Evolutionary conservation across 2,329 filamentous ascomycete genomes (phyloP).

Genomic region (Chlorencoelia australis): DNA sequence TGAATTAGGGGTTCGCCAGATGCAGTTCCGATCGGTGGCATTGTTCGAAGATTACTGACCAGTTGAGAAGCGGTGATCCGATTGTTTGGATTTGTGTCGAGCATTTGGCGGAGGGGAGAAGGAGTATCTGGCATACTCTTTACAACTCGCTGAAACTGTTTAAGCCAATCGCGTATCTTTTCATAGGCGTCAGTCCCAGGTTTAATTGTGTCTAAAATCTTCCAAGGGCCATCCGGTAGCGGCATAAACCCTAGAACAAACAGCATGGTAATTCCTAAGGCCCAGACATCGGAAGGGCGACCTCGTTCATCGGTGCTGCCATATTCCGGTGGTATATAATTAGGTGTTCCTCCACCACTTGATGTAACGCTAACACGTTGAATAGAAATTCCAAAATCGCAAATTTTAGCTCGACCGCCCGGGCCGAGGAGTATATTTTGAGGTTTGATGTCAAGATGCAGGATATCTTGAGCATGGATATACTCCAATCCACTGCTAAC

Average conservation of each 20-base stretch:
- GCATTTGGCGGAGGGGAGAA: not conserved
- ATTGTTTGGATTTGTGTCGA: constrained; percentile 2
- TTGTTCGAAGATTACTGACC: too few relatives aligned
- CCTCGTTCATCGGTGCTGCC: constrained; percentile 3
- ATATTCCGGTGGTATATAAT: constrained; percentile 10
- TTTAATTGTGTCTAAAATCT: not conserved
- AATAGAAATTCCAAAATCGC: constrained; percentile 9
- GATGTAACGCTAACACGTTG: constrained; percentile 1
- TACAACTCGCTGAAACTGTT: not conserved
- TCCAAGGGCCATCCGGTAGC: not conserved
- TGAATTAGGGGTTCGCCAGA: too few relatives aligned
- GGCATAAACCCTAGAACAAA: not conserved
- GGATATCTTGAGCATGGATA: constrained; percentile 4
- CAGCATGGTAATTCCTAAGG: constrained; percentile 4
- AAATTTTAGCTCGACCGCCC: constrained; percentile 7
- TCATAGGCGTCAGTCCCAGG: too few relatives aligned
- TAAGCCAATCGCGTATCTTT: not conserved
- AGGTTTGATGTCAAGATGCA: constrained; percentile 6
- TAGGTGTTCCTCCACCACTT: constrained; percentile 5
- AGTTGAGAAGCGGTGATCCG: constrained; percentile 1
- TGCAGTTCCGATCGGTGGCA: too few relatives aligned
- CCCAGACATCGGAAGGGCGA: constrained; percentile 7
- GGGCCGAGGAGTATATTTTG: constrained; percentile 5
- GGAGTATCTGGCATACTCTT: not conserved
- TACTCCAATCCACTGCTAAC: constrained; percentile 6